Percentiles rank a stretch among this genome's conserved stretches.
phyloP scores from a whole-genome alignment of 108 stramenopile genomes.

The Pseudonitzschia pungens region DNA sequence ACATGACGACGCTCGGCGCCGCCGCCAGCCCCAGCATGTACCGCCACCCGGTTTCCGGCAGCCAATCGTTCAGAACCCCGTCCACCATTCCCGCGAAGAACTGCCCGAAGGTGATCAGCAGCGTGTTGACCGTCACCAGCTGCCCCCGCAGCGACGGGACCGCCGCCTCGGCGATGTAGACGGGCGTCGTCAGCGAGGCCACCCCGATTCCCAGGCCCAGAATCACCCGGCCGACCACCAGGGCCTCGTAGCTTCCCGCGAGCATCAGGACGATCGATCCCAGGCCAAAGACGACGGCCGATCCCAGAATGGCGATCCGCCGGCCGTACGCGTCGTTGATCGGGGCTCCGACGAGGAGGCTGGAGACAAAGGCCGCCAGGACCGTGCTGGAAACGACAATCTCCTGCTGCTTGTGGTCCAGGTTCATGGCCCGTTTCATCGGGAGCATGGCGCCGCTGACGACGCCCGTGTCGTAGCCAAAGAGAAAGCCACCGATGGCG shows the following conservation, averaged over 20 bases:
- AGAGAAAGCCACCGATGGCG: constrained; percentile 61
- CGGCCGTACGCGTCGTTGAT: constrained; percentile 52
- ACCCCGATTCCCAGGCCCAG: constrained; percentile 81
- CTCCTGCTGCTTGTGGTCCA: constrained; percentile 39
- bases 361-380: constrained; percentile 44
- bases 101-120: constrained; percentile 78
- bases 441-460: constrained; percentile 46
- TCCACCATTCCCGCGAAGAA: constrained; percentile 83
- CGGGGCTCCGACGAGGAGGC: constrained; percentile 36
- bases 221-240: constrained; percentile 66
- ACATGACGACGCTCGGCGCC: constrained; percentile 54
- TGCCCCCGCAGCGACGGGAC: constrained; percentile 57
- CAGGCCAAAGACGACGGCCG: constrained; percentile 48
- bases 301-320: constrained; percentile 35
- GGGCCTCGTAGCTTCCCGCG: constrained; percentile 31
- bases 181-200: constrained; percentile 70
- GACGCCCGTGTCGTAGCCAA: constrained; percentile 70
- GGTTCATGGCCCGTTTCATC: constrained; percentile 42
- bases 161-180: constrained; percentile 87
- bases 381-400: constrained; percentile 61
- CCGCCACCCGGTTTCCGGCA: constrained; percentile 66
- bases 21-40: constrained; percentile 84
- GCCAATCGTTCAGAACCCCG: constrained; percentile 47
- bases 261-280: constrained; percentile 44
- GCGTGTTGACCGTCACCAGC: constrained; percentile 76